Evolutionary conservation across 2,329 filamentous ascomycete species (phyloP).

Genomic region (Aspergillus costaricaensis): DNA sequence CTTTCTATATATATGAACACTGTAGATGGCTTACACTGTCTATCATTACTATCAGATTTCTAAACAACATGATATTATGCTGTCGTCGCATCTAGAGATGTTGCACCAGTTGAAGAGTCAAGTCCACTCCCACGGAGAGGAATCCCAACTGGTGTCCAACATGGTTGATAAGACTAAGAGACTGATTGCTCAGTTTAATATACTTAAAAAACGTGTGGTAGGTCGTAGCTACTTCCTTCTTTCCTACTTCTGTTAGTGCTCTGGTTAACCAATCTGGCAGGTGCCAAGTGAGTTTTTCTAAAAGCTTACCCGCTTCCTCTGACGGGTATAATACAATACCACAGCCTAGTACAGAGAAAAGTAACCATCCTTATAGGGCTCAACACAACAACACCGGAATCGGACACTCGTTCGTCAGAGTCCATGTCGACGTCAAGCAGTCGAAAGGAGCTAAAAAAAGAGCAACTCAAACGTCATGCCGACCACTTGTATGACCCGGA

Average conservation of each 20-base stretch:
- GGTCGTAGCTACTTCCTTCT: constrained; percentile 12
- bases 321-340: background rate
- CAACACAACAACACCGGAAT: background rate
- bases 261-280: background rate
- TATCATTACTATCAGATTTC: constrained; percentile 36
- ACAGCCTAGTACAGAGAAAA: background rate
- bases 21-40: background rate
- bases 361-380: background rate
- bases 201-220: constrained; percentile 40
- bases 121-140: constrained; percentile 29
- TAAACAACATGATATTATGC: constrained; percentile 42
- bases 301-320: background rate
- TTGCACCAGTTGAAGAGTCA: constrained; percentile 38
- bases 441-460: background rate
- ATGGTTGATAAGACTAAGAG: constrained; percentile 44
- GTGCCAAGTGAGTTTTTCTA: background rate
- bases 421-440: background rate
- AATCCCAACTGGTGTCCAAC: constrained; percentile 33
- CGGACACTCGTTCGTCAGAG: background rate
- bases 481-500: background rate
- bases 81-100: constrained; percentile 43
- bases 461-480: background rate
- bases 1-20: background rate
- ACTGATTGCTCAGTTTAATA: constrained; percentile 40
- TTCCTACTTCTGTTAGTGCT: background rate